These are phyloP conservation scores for Mycena capillaripes DNA, from an alignment of 768 basidiomycete species.

Conservation along the genomic window DNA sequence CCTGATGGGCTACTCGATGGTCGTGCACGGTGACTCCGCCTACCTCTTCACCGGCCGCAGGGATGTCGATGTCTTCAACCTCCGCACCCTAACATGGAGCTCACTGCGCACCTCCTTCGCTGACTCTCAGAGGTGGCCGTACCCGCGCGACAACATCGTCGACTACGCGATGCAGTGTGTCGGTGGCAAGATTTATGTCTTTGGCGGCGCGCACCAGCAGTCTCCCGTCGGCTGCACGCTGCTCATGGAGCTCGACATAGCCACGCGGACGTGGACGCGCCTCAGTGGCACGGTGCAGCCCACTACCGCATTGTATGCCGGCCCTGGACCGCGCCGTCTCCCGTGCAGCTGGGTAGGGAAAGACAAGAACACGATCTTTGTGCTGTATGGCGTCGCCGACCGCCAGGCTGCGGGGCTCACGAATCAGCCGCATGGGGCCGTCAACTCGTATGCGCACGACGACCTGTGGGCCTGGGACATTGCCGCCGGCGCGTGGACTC, in stretches of 20 bases:
- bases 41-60: constrained; percentile 52
- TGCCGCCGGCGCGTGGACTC: constrained; percentile 40
- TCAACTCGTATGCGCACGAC: constrained; percentile 36
- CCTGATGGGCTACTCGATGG: constrained; percentile 42
- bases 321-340: constrained; percentile 47
- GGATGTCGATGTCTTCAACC: constrained; percentile 51
- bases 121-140: constrained; percentile 41
- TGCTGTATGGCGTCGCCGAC: constrained; percentile 54
- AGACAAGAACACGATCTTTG: constrained; percentile 46
- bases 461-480: constrained; percentile 52
- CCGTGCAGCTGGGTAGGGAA: constrained; percentile 52
- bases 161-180: constrained; percentile 43
- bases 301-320: constrained; percentile 32
- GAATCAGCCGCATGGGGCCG: constrained; percentile 40
- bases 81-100: constrained; percentile 50
- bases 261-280: constrained; percentile 43
- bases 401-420: constrained; percentile 43
- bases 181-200: constrained; percentile 52
- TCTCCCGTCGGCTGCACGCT: constrained; percentile 51
- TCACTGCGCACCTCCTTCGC: constrained; percentile 43
- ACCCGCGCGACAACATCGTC: constrained; percentile 29
- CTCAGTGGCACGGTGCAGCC: constrained; percentile 39
- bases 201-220: constrained; percentile 49
- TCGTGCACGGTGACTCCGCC: constrained; percentile 45
- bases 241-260: constrained; percentile 48